These are phyloP conservation scores for Globisporangium sylvaticum DNA, from an alignment of 352 stramenopile genomes.

Conservation along the genomic window DNA sequence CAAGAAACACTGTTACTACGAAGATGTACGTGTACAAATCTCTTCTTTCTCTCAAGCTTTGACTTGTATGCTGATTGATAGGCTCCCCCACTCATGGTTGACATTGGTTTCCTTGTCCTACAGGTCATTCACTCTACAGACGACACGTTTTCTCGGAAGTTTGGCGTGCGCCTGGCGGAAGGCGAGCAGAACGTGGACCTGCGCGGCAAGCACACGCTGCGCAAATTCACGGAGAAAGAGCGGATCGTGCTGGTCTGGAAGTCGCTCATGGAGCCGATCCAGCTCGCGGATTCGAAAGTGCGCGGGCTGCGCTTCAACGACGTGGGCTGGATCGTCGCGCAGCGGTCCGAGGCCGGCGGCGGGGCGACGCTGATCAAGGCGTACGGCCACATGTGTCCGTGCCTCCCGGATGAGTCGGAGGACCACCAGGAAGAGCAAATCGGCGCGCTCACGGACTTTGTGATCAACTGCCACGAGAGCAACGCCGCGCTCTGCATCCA, in stretches of 20 bases:
- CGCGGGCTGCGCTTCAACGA: slow-evolving; percentile 29
- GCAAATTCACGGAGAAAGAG: slow-evolving; percentile 28
- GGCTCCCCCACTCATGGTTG: neutral
- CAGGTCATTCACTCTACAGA: slow-evolving; percentile 2
- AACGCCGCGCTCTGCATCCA: slow-evolving; percentile 25
- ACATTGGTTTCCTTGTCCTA: too few relatives aligned
- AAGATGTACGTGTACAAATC: slow-evolving; percentile 9
- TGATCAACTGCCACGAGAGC: slow-evolving; percentile 31
- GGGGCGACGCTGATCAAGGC: slow-evolving; percentile 10
- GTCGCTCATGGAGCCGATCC: slow-evolving; percentile 35
- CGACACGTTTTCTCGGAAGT: slow-evolving; percentile 3
- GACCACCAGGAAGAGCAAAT: slow-evolving; percentile 35
- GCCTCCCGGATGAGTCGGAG: slow-evolving; percentile 5
- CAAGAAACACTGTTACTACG: slow-evolving; percentile 18
- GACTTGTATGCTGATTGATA: neutral
- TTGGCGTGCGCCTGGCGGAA: slow-evolving; percentile 9
- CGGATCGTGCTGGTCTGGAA: slow-evolving; percentile 42
- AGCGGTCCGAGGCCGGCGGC: neutral
- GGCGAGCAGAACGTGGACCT: slow-evolving; percentile 27
- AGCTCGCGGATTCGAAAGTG: slow-evolving; percentile 30
- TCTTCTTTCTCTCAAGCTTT: neutral
- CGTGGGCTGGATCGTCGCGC: slow-evolving; percentile 27
- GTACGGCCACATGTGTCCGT: slow-evolving; percentile 10
- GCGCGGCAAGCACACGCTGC: slow-evolving; percentile 38
- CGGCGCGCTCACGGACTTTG: slow-evolving; percentile 32